These are phyloP conservation scores for Termitomyces sp. DNA, from an alignment of 768 basidiomycete species.

Conservation along the genomic window DNA sequence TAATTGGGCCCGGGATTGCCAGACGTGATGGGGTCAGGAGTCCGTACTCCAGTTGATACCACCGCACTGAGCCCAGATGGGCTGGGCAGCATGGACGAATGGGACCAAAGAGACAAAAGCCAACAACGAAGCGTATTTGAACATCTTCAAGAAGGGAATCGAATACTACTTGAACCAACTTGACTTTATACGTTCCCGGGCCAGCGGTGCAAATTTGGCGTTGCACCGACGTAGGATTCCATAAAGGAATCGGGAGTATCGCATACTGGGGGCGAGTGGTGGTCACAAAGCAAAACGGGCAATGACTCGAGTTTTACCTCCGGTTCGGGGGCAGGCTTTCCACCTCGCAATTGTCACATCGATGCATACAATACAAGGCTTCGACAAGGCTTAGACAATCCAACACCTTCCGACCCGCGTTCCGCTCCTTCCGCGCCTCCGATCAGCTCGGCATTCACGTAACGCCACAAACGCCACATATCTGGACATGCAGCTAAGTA, in stretches of 20 bases:
- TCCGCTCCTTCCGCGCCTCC: too few relatives aligned
- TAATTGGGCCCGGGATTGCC: conserved; percentile 61
- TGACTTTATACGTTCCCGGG: conserved; percentile 15
- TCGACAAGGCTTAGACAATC: too few relatives aligned
- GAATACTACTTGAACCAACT: not conserved
- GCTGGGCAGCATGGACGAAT: conserved; percentile 41
- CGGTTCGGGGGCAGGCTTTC: conserved; percentile 18
- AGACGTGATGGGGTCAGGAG: conserved; percentile 61
- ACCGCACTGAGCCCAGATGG: conserved; percentile 54
- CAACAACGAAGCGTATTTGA: conserved; percentile 44
- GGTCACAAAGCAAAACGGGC: conserved; percentile 31
- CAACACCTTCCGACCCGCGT: too few relatives aligned
- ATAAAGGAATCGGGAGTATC: conserved; percentile 27
- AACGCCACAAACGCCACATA: too few relatives aligned
- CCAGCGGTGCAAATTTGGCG: conserved; percentile 32
- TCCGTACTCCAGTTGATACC: conserved; percentile 49
- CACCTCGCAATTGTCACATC: not conserved
- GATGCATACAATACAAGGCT: too few relatives aligned
- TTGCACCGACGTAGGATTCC: conserved; percentile 30
- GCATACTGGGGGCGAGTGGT: not conserved
- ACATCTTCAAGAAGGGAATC: conserved; percentile 31
- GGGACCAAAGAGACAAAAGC: conserved; percentile 43
- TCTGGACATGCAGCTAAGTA: too few relatives aligned
- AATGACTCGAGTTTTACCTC: conserved; percentile 11
- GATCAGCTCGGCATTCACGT: too few relatives aligned